Base-by-base conservation (phyloP, 2,329 filamentous ascomycete genomes). In the Kalmusia sp. region DNA sequence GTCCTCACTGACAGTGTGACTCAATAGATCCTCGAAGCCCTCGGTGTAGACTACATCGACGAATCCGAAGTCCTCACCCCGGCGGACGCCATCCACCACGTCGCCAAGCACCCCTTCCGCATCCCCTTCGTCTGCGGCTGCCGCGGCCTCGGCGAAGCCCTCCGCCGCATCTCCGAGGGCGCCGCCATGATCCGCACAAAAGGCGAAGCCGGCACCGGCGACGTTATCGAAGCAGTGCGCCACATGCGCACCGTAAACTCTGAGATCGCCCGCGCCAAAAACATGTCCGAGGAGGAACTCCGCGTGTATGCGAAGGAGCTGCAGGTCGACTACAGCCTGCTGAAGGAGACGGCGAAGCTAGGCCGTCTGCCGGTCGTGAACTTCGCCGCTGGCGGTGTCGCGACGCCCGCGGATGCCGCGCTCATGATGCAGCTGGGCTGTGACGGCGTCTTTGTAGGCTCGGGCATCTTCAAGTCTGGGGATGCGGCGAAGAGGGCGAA, bases 371-470 rank as follows among this genome's bases (percentile, higher is more conserved):
- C 95, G 2, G 93, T 98, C 0, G 95, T 99, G 61, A 98, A 98
- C 82, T 98, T 99, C 67, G 95, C 95, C 0, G 95, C 95, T 3
- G 95, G 95, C n/a, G 95, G 95, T 52, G 90, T 99, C n/a, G 95
- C 95, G n/a, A 99, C 95, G 1, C 95, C 95, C 0, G 95, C 95
- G 0, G 95, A 99, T 77, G 95, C 95, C 0, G 95, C 95, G 2
- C 82, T 99, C 79, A 91, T 99, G 93, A 99, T 99, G 95, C 93
- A 98, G 82, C 82, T 99, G 60, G 95, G 95, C 55, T 98, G 95
- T 72, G 95, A 99, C 71, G 95, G 95, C 53, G 95, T 99, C 30
- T 99, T 99, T 72, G 95, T 99, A 30, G 95, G 95, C 24, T 92
- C 87, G 52, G 95, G 95, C 24, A 98, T 98, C 76, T 99, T 99